Base-by-base conservation (phyloP, 805 yeast genomes). In the Pichia kluyveri region DNA sequence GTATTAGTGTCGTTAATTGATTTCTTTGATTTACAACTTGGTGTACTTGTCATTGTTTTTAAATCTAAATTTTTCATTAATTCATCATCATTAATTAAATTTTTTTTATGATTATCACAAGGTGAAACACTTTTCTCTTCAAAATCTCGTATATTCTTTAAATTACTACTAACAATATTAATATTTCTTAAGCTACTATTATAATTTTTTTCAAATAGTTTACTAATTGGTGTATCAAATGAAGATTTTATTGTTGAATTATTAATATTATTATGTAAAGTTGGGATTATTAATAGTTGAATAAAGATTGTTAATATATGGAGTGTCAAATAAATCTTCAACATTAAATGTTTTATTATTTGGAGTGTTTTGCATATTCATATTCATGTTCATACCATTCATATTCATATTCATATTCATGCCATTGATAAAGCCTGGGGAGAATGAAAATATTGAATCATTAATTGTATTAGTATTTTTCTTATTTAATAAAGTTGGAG, bases 321-420 rank as follows among this genome's bases (percentile, higher is more conserved):
- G 52, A 2, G 54, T 49, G 40, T 51, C 54, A 18, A 51, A 51
- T 6, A 49, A 26, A 15, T 40, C 43, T 18, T 47, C 50, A 26
- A 31, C 38, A 6, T 34, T 40, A 6, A 5, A 34, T 18, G 54
- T 48, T 41, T 48, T 51, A 26, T 41, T 46, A 10, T 39, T 32
- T 12, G 51, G 54, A 1, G 51, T 51, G 17, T 40, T 36, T n/a
- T 34, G 9, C 37, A 34, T 23, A 23, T 23, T 23, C 26, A 23
- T 23, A 23, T 23, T 23, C 26, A 23, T 23, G 4, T 10, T 14
- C 19, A 47, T 14, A 7, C 37, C 37, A 15, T 34, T 34, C 37
- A 32, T 32, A 19, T 19, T 19, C 23, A 19, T 23, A 23, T 40
- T 36, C 19, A 47, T 14, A 7, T 34, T 34, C 18, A 34, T 10